Conservation (phyloP, 805 yeast genomes). For the Spathaspora hagerdaliae region DNA sequence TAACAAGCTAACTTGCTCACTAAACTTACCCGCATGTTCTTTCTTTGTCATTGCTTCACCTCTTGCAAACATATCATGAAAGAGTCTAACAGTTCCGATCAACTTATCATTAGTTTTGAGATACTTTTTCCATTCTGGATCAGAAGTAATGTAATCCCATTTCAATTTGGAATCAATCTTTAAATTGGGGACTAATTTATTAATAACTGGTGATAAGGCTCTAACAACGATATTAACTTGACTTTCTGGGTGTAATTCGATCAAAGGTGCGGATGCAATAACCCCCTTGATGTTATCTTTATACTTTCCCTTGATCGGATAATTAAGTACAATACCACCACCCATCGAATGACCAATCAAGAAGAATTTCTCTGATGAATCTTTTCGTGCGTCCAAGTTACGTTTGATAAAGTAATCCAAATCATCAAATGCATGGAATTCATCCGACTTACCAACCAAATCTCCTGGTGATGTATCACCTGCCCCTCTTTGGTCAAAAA, state of each 20-base stretch:
- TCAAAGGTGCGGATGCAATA: conserved; percentile 56
- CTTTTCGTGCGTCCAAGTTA: conserved; percentile 32
- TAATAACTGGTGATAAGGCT: conserved; percentile 35
- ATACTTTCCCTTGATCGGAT: conserved; percentile 53
- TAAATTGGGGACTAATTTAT: conserved; percentile 41
- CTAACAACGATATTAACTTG: conserved; percentile 47
- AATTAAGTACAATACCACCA: conserved; percentile 66
- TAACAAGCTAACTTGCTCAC: conserved; percentile 44
- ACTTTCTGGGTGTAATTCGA: conserved; percentile 54
- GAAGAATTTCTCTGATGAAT: conserved; percentile 37
- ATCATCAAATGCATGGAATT: conserved; percentile 52
- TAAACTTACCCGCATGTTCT: conserved; percentile 31
- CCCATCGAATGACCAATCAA: conserved; percentile 80
- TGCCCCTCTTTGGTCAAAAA: conserved; percentile 74
- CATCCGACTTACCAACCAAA: conserved; percentile 53
- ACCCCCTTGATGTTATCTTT: conserved; percentile 44
- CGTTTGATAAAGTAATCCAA: conserved; percentile 52
- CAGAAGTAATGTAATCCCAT: conserved; percentile 51
- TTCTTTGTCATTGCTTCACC: conserved; percentile 50
- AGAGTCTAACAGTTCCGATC: conserved; percentile 53
- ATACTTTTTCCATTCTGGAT: conserved; percentile 43
- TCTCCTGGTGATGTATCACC: conserved; percentile 60
- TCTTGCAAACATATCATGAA: conserved; percentile 57
- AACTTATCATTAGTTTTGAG: conserved; percentile 38
- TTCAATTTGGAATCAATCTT: conserved; percentile 54